A percentile compares a stretch with the other conserved stretches of the same genome.
Conservation (phyloP, 2,329 filamentous ascomycete species). For the Pestalotiopsis sp. region DNA sequence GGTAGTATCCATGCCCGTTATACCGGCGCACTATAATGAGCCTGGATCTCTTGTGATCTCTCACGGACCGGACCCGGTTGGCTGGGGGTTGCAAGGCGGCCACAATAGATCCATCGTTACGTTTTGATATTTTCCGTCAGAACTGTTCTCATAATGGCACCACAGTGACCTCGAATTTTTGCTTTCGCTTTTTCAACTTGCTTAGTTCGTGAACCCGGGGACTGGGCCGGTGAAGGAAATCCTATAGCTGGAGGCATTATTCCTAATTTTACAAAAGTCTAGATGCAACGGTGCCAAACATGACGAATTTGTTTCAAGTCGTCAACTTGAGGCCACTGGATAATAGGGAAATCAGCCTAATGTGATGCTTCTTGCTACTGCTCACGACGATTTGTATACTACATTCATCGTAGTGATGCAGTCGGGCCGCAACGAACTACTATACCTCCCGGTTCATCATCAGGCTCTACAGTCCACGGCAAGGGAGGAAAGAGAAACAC, state of each 20-base stretch:
- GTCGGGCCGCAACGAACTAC: background rate
- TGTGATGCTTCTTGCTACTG: too few species aligned
- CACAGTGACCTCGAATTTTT: too few species aligned
- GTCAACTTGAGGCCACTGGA: too few species aligned
- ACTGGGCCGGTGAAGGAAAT: too few species aligned
- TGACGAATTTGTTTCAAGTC: too few species aligned
- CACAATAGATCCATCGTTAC: background rate
- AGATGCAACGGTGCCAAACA: too few species aligned
- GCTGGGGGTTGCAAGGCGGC: background rate
- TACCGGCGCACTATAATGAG: background rate
- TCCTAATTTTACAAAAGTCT: too few species aligned
- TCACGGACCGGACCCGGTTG: background rate
- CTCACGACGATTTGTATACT: background rate
- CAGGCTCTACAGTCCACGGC: background rate
- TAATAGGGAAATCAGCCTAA: too few species aligned
- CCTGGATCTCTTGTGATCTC: background rate
- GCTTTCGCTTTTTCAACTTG: too few species aligned
- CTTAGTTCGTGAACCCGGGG: too few species aligned
- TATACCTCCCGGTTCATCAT: background rate
- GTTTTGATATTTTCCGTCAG: background rate
- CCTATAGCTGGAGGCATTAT: too few species aligned
- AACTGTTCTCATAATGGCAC: background rate
- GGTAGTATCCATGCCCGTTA: background rate
- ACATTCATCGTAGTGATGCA: background rate
- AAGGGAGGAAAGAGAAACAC: background rate